Evolutionary conservation across 208 protist species (phyloP), one percentile per base, ranked within the genome.

Genomic region (Trypanosoma platydactyli): DNA sequence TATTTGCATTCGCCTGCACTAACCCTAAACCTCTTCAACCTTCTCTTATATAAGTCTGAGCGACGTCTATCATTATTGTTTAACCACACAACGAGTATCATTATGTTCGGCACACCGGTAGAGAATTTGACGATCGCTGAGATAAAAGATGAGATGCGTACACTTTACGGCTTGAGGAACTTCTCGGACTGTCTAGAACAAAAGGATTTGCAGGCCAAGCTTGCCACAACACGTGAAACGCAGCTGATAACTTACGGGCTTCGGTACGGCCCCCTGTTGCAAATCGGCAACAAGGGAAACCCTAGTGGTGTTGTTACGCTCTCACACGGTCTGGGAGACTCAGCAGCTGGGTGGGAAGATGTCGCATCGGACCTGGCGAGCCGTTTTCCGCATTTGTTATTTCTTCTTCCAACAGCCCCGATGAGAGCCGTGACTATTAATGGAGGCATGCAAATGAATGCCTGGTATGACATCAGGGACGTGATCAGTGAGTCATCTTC

Each of bases 391-490:
- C 77, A 97, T 51, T 62, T 98, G 2, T 83, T 96, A 46, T 97
- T 98, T 50, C 77, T 98, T 1, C 81, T 97, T 11, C 94, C 96
- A 48, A 96, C 82, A 33, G 94, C 94, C 20, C 87, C 90, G 20
- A 63, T 77, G 11, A 76, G 81, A 38, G 55, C 78, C 15, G 94
- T 98, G 9, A 94, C 89, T 3, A 83, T 98, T 40, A 98, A 97
- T 73, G 74, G 71, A 2, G 94, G 94, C 16, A 78, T 79, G 70
- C 5, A 20, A 41, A 97, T 95, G 87, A 83, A 83, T 15, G 79
- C 96, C 35, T 98, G 96, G 96, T 98, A 97, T 62, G 94, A 98
- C 79, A 94, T 97, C 54, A 80, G 68, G 13, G 70, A 68, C 13
- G 42, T 54, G 50, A 50, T 22, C 41, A 52, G 35, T 75, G 81